Percentiles rank a stretch among this genome's conserved stretches.
phyloP scores from a whole-genome alignment of 495 filamentous ascomycete genomes.

The Penicillium maclennaniae region DNA sequence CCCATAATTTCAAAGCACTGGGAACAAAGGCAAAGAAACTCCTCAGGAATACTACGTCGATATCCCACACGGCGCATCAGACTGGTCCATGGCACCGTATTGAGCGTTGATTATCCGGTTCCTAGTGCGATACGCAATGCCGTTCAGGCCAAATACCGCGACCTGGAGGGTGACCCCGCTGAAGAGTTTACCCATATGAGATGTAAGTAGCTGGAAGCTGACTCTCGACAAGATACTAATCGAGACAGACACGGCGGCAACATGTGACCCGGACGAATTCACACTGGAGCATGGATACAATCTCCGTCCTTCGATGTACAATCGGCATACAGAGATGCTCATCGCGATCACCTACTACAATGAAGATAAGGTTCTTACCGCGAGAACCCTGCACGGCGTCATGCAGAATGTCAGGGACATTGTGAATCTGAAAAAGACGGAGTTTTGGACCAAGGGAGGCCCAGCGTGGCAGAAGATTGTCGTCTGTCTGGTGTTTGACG shows the following conservation, averaged over 20 bases:
- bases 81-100: conserved; percentile 85
- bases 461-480: conserved; percentile 99
- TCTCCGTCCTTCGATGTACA: conserved; percentile 95
- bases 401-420: conserved; percentile 98
- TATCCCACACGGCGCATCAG: conserved; percentile 93
- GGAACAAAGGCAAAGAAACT: not conserved
- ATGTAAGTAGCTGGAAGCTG: conserved; percentile 48
- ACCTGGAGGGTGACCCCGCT: conserved; percentile 71
- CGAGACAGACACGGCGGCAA: conserved; percentile 82
- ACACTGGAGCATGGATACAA: conserved; percentile 97
- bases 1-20: conserved; percentile 4
- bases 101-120: conserved; percentile 94
- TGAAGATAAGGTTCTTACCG: conserved; percentile 89
- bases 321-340: conserved; percentile 89
- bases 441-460: conserved; percentile 98
- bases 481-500: conserved; percentile 90
- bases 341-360: conserved; percentile 98
- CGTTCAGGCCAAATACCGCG: conserved; percentile 82
- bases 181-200: conserved; percentile 96
- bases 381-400: conserved; percentile 87
- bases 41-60: conserved; percentile 47
- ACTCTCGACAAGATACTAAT: not conserved
- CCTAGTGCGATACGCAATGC: conserved; percentile 95
- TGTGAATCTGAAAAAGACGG: conserved; percentile 94
- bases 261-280: conserved; percentile 96